A percentile compares a stretch with the other conserved stretches of the same genome.
phyloP scores from a whole-genome alignment of 768 basidiomycete species.

The Trametopsis cervina region DNA sequence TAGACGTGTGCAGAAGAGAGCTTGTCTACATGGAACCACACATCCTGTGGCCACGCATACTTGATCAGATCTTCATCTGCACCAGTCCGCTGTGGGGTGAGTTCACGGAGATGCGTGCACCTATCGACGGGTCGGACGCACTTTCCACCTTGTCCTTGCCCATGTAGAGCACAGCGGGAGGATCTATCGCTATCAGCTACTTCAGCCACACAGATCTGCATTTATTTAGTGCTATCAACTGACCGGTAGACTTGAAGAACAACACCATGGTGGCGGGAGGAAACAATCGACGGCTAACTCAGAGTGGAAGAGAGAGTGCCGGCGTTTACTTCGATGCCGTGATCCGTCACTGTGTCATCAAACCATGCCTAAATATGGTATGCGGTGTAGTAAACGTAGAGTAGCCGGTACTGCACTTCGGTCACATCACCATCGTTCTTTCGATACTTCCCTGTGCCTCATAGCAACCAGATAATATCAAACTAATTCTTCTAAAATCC shows the following conservation, averaged over 20 bases:
- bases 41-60: conserved; percentile 83
- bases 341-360: too few relatives aligned
- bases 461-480: too few relatives aligned
- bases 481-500: too few relatives aligned
- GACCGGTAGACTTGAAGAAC: conserved; percentile 15
- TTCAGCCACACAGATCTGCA: not conserved
- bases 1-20: conserved; percentile 97
- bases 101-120: not conserved
- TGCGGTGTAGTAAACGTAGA: too few relatives aligned
- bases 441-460: too few relatives aligned
- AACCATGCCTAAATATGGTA: too few relatives aligned
- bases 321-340: too few relatives aligned
- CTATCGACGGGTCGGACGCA: conserved; percentile 30
- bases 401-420: too few relatives aligned
- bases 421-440: too few relatives aligned
- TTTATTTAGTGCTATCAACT: not conserved
- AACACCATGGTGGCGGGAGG: conserved; percentile 17
- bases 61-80: conserved; percentile 93
- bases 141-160: conserved; percentile 96
- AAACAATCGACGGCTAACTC: too few relatives aligned
- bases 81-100: not conserved
- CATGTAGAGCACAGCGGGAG: conserved; percentile 81
- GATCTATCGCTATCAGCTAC: conserved; percentile 40
- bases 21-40: conserved; percentile 98
- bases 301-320: too few relatives aligned